Evolutionary conservation across 2,329 filamentous ascomycete genomes (phyloP).

Genomic region (Fusarium sp.): DNA sequence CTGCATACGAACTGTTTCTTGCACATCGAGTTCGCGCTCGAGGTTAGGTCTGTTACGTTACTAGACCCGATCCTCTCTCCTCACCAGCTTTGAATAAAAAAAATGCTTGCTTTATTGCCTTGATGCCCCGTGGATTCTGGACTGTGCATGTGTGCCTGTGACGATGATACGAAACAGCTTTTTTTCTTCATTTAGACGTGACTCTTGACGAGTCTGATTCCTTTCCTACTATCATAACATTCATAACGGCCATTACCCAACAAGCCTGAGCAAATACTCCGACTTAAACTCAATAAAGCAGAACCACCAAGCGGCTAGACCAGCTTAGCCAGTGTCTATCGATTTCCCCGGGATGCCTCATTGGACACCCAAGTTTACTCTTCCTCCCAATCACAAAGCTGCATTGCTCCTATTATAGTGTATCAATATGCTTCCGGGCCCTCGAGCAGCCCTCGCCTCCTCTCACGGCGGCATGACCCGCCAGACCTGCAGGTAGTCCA

Average conservation of each 20-base stretch:
- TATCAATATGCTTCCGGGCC: conserved; percentile 43
- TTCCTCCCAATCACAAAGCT: conserved; percentile 34
- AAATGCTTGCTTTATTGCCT: conserved; percentile 38
- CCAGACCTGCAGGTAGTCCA: conserved; percentile 24
- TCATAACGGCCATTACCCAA: conserved; percentile 16
- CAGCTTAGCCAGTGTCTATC: not conserved
- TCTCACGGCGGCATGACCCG: conserved; percentile 32
- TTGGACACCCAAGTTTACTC: conserved; percentile 23
- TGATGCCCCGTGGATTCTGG: conserved; percentile 21
- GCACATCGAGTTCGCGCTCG: conserved; percentile 45
- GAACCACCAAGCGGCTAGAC: conserved; percentile 17
- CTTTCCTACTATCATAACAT: conserved; percentile 12
- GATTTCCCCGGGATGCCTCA: not conserved
- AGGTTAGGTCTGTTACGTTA: conserved; percentile 48
- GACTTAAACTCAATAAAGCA: conserved; percentile 10
- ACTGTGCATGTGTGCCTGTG: conserved; percentile 27
- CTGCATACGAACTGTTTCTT: conserved; percentile 50
- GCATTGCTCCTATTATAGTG: conserved; percentile 41
- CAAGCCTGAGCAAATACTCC: conserved; percentile 2
- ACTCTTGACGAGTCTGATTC: conserved; percentile 6
- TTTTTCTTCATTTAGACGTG: conserved; percentile 18
- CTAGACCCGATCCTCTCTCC: conserved; percentile 45
- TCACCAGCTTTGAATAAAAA: conserved; percentile 49
- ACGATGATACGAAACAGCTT: conserved; percentile 12
- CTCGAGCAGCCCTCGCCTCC: conserved; percentile 32